Evolutionary conservation across 805 yeast genomes (phyloP).

Genomic region (Metschnikowia orientalis): DNA sequence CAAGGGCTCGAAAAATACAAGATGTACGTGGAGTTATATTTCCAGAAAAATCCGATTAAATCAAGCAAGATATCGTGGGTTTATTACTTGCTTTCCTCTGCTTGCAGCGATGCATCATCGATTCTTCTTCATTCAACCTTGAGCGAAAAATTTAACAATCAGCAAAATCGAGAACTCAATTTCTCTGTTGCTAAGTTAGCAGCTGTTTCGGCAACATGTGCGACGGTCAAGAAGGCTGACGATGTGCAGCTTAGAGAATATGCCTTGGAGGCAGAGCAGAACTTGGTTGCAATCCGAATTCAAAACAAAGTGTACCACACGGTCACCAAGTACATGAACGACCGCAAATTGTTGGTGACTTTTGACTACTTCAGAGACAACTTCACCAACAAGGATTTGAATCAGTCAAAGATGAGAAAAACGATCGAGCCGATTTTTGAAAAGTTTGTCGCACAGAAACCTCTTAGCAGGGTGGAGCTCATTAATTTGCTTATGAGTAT

Average conservation of each 20-base stretch:
- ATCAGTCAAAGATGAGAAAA: slow-evolving; percentile 7
- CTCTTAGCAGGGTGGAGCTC: slow-evolving; percentile 42
- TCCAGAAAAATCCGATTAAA: slow-evolving; percentile 37
- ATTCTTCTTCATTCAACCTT: slow-evolving; percentile 42
- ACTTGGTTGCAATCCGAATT: slow-evolving; percentile 44
- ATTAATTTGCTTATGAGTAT: slow-evolving; percentile 50
- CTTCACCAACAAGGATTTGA: slow-evolving; percentile 14
- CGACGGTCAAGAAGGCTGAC: slow-evolving; percentile 2
- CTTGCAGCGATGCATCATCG: slow-evolving; percentile 48
- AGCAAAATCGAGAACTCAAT: slow-evolving; percentile 49
- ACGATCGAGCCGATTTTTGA: slow-evolving; percentile 23
- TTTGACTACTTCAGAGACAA: slow-evolving; percentile 24
- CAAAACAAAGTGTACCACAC: slow-evolving; percentile 37
- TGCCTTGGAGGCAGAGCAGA: slow-evolving; percentile 42
- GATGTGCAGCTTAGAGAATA: slow-evolving; percentile 10
- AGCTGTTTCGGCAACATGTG: slow-evolving; percentile 39
- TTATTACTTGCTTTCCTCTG: slow-evolving; percentile 48
- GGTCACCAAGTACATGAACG: slow-evolving; percentile 21
- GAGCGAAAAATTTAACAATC: slow-evolving; percentile 32
- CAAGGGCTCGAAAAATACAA: slow-evolving; percentile 53
- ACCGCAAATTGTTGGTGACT: slow-evolving; percentile 23
- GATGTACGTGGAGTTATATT: slow-evolving; percentile 47
- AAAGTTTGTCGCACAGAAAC: slow-evolving; percentile 33
- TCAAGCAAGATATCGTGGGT: slow-evolving; percentile 70
- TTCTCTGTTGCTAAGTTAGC: slow-evolving; percentile 71